phyloP scores from a whole-genome alignment of 2,329 filamentous ascomycete species.

The Penicillium sp. region DNA sequence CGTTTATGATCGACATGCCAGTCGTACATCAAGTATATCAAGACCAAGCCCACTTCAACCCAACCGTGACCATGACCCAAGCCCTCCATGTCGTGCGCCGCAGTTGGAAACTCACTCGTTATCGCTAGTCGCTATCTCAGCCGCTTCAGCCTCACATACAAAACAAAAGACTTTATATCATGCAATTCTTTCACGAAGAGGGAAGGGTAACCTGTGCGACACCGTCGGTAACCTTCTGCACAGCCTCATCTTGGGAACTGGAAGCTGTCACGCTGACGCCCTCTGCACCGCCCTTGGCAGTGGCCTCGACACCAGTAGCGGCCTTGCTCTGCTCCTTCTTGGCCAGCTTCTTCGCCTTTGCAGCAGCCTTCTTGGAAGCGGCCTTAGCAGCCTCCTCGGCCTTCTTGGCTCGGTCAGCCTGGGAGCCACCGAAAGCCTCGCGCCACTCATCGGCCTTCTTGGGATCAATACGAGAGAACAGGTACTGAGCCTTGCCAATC shows the following conservation, averaged over 20 bases:
- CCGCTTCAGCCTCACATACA: background rate
- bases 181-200: conserved; percentile 29
- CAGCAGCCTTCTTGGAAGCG: conserved; percentile 39
- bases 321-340: conserved; percentile 40
- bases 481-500: conserved; percentile 75
- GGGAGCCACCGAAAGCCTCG: conserved; percentile 68
- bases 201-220: conserved; percentile 45
- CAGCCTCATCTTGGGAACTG: conserved; percentile 33
- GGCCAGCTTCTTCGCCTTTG: conserved; percentile 35
- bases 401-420: conserved; percentile 67
- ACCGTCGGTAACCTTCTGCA: conserved; percentile 44
- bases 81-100: conserved; percentile 13
- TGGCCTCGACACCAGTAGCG: conserved; percentile 35
- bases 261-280: conserved; percentile 23
- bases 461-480: conserved; percentile 80
- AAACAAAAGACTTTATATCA: background rate
- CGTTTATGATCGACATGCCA: conserved; percentile 12
- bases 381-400: conserved; percentile 54
- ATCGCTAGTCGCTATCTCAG: background rate
- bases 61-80: conserved; percentile 8
- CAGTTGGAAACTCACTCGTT: conserved; percentile 7
- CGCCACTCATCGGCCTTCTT: conserved; percentile 84
- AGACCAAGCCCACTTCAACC: conserved; percentile 6
- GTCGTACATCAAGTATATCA: conserved; percentile 8
- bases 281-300: conserved; percentile 37